Evolutionary conservation across 2,329 filamentous ascomycete genomes (phyloP), one percentile per base, ranked within the genome.

Genomic region (Xylaria sp.): DNA sequence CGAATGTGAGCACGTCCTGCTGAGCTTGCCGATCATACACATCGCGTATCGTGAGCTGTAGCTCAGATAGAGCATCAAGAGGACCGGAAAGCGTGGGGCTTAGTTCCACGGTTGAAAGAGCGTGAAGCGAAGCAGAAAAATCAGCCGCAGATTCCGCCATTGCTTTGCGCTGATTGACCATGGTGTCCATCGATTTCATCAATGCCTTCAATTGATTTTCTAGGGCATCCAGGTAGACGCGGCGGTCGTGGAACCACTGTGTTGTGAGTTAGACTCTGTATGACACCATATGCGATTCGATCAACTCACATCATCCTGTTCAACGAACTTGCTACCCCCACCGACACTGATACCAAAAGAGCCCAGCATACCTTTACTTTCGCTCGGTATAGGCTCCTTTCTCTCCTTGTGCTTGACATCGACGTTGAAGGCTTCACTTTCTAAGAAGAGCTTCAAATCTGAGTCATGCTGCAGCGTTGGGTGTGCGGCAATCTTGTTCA

Each of bases 331-430:
- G 75, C 87, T 90, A 63, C 89, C 86, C 67, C 90, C 87, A 35
- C 94, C 92, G 29, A 95, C 90, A 71, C 87, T 92, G 70, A 96
- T 87, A 25, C 93, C 93, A 63, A 98, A 86, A 18, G 91, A 93
- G 75, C 94, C 93, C 75, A 98, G 89, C 84, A 98, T 91, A 63
- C 96, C 94, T 82, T 98, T 98, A 83, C 90, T 97, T 82, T 98
- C 96, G 50, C 89, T 90, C 3, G 97, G 86, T 62, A 93, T 89
- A 1, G 93, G 93, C 68, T 98, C 94, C 76, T 93, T 91, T 63
- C 95, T 90, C 80, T 98, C 95, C 81, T 97, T 97, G 82, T 99
- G 96, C 84, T 98, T 99, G 77, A 99, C 91, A 76, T 99, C 96
- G 44, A 97, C 88, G 76, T 94, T 98, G 84, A 99, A 98, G 0